phyloP scores from a whole-genome alignment of 805 yeast species.

The Metschnikowia reukaufii region DNA sequence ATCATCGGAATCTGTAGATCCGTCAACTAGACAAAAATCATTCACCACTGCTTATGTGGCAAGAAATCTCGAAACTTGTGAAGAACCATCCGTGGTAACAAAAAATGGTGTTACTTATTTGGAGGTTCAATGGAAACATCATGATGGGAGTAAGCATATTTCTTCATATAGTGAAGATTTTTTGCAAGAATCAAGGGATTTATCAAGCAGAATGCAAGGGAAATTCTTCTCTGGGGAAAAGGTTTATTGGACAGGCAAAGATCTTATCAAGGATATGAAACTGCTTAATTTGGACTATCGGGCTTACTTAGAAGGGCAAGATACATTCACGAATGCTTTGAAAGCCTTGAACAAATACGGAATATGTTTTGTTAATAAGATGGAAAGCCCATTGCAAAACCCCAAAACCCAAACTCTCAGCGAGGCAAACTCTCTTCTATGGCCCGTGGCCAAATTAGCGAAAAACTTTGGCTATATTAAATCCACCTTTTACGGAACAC shows the following conservation, averaged over 20 bases:
- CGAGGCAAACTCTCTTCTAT: slow-evolving; percentile 39
- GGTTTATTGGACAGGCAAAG: slow-evolving; percentile 41
- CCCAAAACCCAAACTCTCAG: slow-evolving; percentile 31
- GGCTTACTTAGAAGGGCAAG: slow-evolving; percentile 36
- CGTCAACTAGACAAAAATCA: slow-evolving; percentile 56
- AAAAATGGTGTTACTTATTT: slow-evolving; percentile 28
- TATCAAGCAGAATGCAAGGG: slow-evolving; percentile 32
- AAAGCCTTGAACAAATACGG: slow-evolving; percentile 56
- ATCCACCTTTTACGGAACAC: slow-evolving; percentile 67
- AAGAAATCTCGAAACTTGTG: slow-evolving; percentile 34
- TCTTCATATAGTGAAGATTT: slow-evolving; percentile 47
- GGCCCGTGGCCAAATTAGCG: slow-evolving; percentile 45
- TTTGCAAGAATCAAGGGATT: slow-evolving; percentile 43
- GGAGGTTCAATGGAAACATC: slow-evolving; percentile 39
- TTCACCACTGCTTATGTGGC: slow-evolving; percentile 58
- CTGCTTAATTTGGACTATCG: slow-evolving; percentile 32
- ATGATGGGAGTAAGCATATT: slow-evolving; percentile 23
- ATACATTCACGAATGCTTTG: slow-evolving; percentile 39
- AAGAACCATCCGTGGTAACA: slow-evolving; percentile 32
- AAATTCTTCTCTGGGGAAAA: slow-evolving; percentile 36
- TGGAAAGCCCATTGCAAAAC: slow-evolving; percentile 44
- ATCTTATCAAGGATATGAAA: slow-evolving; percentile 23
- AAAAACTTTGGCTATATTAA: slow-evolving; percentile 64
- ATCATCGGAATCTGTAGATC: slow-evolving; percentile 50
- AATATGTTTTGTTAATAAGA: slow-evolving; percentile 50